Evolutionary conservation across 2,329 filamentous ascomycete species (phyloP).

Genomic region (Aspergillus tanneri): DNA sequence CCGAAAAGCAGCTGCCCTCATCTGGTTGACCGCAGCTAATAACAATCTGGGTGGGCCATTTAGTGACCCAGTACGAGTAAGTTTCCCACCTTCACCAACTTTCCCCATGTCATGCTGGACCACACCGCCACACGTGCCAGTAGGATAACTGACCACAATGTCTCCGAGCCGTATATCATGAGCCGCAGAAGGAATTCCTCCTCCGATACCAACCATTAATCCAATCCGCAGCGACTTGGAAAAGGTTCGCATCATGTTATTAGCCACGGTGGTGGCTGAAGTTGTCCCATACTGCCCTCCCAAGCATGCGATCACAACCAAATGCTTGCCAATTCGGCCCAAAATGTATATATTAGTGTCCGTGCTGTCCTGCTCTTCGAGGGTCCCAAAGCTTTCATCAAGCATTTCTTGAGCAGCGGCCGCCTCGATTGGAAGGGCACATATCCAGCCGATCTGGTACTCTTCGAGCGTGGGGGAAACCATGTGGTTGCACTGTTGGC

Average conservation of each 20-base stretch:
- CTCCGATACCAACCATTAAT: slow-evolving; percentile 26
- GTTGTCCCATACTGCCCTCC: slow-evolving; percentile 16
- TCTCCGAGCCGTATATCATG: slow-evolving; percentile 33
- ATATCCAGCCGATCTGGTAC: slow-evolving; percentile 21
- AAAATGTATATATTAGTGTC: slow-evolving; percentile 23
- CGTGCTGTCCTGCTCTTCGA: slow-evolving; percentile 14
- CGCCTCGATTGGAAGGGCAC: slow-evolving; percentile 20
- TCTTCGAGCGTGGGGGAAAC: slow-evolving; percentile 1
- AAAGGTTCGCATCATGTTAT: slow-evolving; percentile 20
- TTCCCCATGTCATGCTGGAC: slow-evolving; percentile 29
- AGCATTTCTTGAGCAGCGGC: slow-evolving; percentile 21
- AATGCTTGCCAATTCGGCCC: slow-evolving; percentile 21
- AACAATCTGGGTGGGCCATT: slow-evolving; percentile 20
- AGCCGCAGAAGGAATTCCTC: slow-evolving; percentile 24
- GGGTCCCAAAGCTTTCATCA: slow-evolving; percentile 18
- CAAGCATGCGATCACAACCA: slow-evolving; percentile 23
- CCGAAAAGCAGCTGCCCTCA: slow-evolving; percentile 4
- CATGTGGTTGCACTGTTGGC: background rate
- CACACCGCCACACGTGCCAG: slow-evolving; percentile 20
- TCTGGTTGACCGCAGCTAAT: slow-evolving; percentile 10
- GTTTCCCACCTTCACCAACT: slow-evolving; percentile 7
- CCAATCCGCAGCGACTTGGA: slow-evolving; percentile 19
- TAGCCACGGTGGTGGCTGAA: slow-evolving; percentile 18
- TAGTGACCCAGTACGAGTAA: slow-evolving; percentile 15
- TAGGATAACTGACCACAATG: slow-evolving; percentile 28